Evolutionary conservation across 768 basidiomycete genomes (phyloP).

Genomic region (Boletus insuetus): DNA sequence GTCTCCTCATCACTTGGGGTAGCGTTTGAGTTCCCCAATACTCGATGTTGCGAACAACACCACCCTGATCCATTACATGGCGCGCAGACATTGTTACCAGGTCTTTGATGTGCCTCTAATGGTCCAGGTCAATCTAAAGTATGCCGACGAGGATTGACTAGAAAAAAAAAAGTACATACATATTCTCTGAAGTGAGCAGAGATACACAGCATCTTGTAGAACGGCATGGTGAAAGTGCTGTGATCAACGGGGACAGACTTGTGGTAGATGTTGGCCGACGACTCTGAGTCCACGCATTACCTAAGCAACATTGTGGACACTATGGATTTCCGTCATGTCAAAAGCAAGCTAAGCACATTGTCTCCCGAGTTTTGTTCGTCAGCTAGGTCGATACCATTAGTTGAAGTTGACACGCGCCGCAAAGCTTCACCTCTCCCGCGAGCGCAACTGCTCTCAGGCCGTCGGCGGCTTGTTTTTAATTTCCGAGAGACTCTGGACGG

Average conservation of each 20-base stretch:
- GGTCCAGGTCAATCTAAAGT: neutral
- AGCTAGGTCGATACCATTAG: neutral
- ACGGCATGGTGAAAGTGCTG: constrained; percentile 54
- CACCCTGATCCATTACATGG: constrained; percentile 71
- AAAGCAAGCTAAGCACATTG: neutral
- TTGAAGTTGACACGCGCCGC: neutral
- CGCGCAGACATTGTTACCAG: constrained; percentile 69
- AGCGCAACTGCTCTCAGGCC: neutral
- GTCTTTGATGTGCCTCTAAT: constrained; percentile 68
- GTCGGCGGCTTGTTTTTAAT: constrained; percentile 23
- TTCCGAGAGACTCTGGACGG: constrained; percentile 19
- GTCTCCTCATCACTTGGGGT: constrained; percentile 70
- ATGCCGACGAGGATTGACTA: neutral
- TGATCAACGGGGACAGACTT: no score
- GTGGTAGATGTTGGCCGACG: no score
- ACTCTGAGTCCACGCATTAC: constrained; percentile 2
- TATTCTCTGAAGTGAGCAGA: constrained; percentile 73
- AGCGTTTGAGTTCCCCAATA: constrained; percentile 73
- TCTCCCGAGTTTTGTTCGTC: no score
- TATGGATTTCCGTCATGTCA: neutral
- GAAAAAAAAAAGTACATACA: constrained; percentile 40
- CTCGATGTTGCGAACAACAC: constrained; percentile 77
- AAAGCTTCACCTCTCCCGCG: neutral
- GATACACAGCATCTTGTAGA: constrained; percentile 87
- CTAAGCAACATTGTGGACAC: constrained; percentile 10